Conservation (phyloP, 176 grass and related monocot genomes). For the Musa itinerans region DNA sequence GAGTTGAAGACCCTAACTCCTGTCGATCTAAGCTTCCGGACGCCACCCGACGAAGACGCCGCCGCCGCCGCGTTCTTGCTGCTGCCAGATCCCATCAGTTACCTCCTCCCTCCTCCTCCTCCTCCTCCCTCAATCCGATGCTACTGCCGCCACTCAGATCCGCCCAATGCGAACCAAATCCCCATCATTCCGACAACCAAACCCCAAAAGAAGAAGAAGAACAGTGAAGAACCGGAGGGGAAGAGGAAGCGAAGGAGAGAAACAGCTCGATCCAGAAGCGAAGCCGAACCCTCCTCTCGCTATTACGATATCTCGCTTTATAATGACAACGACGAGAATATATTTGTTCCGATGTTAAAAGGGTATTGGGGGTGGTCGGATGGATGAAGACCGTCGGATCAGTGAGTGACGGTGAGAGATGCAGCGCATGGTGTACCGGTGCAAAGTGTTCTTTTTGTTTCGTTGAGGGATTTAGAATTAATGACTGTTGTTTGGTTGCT, state of each 20-base stretch:
- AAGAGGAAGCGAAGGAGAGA: neutral
- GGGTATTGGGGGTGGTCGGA: too few species aligned
- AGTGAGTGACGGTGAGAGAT: too few species aligned
- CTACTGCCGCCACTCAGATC: neutral
- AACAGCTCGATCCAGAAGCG: neutral
- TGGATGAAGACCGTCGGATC: too few species aligned
- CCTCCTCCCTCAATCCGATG: neutral
- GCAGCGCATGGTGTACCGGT: too few species aligned
- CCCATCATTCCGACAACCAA: neutral
- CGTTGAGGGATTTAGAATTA: too few species aligned
- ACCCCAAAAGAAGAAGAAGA: neutral
- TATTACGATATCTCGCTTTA: too few species aligned
- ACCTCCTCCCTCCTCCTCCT: neutral
- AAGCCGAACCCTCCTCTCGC: neutral
- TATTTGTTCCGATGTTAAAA: too few species aligned
- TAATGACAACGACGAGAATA: too few species aligned
- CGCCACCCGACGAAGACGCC: constrained; percentile 7
- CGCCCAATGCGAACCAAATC: neutral
- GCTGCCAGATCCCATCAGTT: constrained; percentile 70
- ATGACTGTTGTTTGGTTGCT: too few species aligned
- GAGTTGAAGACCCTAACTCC: constrained; percentile 37
- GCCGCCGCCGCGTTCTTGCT: constrained; percentile 47
- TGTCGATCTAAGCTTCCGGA: constrained; percentile 16
- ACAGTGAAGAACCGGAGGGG: too few species aligned
- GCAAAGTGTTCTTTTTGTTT: too few species aligned